phyloP scores from a whole-genome alignment of 768 basidiomycete species.

The Collybia sordida region DNA sequence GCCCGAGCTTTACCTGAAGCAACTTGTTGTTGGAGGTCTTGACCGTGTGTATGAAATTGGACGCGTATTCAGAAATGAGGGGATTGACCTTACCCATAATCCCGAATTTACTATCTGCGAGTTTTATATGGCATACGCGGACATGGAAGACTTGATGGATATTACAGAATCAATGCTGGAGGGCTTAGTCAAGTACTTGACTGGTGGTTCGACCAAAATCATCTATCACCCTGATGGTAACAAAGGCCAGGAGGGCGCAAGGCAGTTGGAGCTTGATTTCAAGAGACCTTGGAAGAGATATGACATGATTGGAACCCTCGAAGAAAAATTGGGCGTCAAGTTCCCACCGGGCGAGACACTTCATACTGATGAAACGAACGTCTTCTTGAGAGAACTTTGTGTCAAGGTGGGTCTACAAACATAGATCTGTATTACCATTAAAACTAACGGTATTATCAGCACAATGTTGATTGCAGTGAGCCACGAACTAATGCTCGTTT shows the following conservation, averaged over 20 bases:
- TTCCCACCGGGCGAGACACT: slow-evolving; percentile 93
- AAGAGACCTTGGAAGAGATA: slow-evolving; percentile 95
- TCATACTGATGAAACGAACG: slow-evolving; percentile 84
- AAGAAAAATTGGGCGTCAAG: slow-evolving; percentile 87
- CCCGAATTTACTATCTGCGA: slow-evolving; percentile 99
- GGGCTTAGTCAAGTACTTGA: slow-evolving; percentile 87
- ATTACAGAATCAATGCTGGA: slow-evolving; percentile 90
- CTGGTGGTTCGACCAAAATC: slow-evolving; percentile 75
- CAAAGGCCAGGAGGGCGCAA: slow-evolving; percentile 65
- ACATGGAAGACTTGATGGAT: slow-evolving; percentile 99
- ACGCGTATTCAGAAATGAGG: slow-evolving; percentile 96
- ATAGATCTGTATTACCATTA: too few species aligned
- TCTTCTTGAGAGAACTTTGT: slow-evolving; percentile 83
- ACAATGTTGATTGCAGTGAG: slow-evolving; percentile 95
- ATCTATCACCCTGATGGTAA: slow-evolving; percentile 94
- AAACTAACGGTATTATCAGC: slow-evolving; percentile 40
- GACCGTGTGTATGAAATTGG: slow-evolving; percentile 99
- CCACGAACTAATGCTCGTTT: slow-evolving; percentile 93
- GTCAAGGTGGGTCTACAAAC: slow-evolving; percentile 57
- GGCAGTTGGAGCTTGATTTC: slow-evolving; percentile 80
- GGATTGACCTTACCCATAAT: slow-evolving; percentile 98
- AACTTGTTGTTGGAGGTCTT: slow-evolving; percentile 94
- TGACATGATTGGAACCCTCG: slow-evolving; percentile 96
- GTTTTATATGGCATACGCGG: slow-evolving; percentile 99
- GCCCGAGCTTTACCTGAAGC: slow-evolving; percentile 97